Evolutionary conservation across 768 basidiomycete genomes (phyloP).

Genomic region (Cystoderma amianthinum): DNA sequence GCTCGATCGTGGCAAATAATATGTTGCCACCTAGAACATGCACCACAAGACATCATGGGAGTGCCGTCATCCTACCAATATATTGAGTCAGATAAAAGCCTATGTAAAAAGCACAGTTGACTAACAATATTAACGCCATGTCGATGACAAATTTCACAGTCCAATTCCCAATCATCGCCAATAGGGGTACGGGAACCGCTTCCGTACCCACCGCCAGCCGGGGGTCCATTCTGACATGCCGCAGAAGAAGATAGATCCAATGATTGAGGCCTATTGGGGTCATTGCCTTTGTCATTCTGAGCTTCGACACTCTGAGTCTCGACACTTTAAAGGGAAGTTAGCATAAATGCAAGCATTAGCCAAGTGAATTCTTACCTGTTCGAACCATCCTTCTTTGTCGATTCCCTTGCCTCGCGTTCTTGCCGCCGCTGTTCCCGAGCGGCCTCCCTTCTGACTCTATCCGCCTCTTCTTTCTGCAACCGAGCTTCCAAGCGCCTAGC

Average conservation of each 20-base stretch:
- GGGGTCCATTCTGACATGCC: no score
- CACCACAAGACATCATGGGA: conserved; percentile 77
- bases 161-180: conserved; percentile 75
- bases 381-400: conserved; percentile 15
- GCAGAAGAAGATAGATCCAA: no score
- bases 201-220: conserved; percentile 14
- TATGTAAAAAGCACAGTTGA: conserved; percentile 6
- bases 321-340: no score
- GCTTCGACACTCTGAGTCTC: no score
- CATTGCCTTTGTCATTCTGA: no score
- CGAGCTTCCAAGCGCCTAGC: conserved; percentile 51
- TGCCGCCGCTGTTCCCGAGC: conserved; percentile 49
- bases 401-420: conserved; percentile 40
- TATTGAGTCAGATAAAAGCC: conserved; percentile 4
- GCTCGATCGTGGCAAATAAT: conserved; percentile 75
- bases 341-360: no score
- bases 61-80: conserved; percentile 64
- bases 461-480: conserved; percentile 49
- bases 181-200: conserved; percentile 47
- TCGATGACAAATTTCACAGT: conserved; percentile 80
- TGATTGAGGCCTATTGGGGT: no score
- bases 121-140: conserved; percentile 69
- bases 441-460: conserved; percentile 45
- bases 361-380: conserved; percentile 1
- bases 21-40: conserved; percentile 87